phyloP scores from a whole-genome alignment of 129 eudicot species.

The Flaveria trinervia region DNA sequence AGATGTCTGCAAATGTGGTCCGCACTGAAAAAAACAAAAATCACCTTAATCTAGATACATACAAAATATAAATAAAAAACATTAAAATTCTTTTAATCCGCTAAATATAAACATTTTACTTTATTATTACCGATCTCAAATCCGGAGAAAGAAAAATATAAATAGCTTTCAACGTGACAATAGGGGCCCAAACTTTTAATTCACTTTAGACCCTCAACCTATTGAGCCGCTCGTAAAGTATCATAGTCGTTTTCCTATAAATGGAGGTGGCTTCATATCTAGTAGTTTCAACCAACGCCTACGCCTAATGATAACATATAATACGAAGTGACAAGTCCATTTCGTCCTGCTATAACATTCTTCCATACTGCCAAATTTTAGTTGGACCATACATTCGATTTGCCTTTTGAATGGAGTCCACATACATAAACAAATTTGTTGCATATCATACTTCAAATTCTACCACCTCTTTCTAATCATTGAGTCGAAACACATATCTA shows the following conservation, averaged over 20 bases:
- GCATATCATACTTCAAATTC: not conserved
- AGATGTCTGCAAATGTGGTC: too few species aligned
- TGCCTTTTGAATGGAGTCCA: not conserved
- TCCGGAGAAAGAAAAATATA: too few species aligned
- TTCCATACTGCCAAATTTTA: not conserved
- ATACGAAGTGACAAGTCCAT: slow-evolving; percentile 16
- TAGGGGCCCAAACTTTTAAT: too few species aligned
- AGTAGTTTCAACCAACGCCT: slow-evolving; percentile 23
- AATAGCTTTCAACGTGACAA: too few species aligned
- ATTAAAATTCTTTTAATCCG: too few species aligned
- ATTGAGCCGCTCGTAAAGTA: not conserved
- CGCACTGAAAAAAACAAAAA: too few species aligned
- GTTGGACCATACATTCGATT: not conserved
- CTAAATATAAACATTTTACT: too few species aligned
- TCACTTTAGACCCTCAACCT: too few species aligned
- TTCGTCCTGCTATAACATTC: not conserved
- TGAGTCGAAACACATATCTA: not conserved
- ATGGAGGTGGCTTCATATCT: slow-evolving; percentile 9
- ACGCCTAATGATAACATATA: slow-evolving; percentile 11
- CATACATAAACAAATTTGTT: not conserved
- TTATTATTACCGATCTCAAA: too few species aligned
- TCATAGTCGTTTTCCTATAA: not conserved
- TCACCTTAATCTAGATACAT: too few species aligned
- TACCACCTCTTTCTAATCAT: not conserved
- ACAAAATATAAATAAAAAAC: too few species aligned